Evolutionary conservation across 2,329 filamentous ascomycete genomes (phyloP), one percentile per base, ranked within the genome.

Genomic region (Lachnum nothofagi): DNA sequence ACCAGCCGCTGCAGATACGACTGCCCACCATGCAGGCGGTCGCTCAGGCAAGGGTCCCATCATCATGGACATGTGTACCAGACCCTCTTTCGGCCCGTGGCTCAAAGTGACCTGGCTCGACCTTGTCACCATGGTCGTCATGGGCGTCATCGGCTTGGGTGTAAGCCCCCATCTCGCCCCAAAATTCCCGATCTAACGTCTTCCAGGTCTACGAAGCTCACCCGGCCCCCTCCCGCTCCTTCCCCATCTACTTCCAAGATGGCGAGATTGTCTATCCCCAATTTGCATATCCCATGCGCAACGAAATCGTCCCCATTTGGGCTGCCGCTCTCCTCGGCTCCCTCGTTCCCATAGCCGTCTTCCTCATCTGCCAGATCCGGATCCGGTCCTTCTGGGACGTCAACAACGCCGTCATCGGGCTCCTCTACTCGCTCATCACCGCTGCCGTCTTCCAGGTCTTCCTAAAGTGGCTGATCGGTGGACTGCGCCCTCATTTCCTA

Each of bases 371-470:
- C 68, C 84, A 88, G 65, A 75, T 88, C 57, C 79, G 83, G 42
- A 73, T 87, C 40, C 77, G 79, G 47, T 82, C 77, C 6, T 84
- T 85, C 69, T 84, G 80, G 81, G 81, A 84, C 48, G 70, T 80
- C 60, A 88, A 88, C 71, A 88, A 88, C 63, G 84, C 78, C 38
- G 70, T 82, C 42, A 74, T 87, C 41, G 85, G 85, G 12, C 75
- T 88, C 0, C 68, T 88, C 0, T 88, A 88, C 71, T 74, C 79
- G 0, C 74, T 88, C 54, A 85, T 88, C 67, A 72, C 76, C 5
- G 82, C 82, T 3, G 81, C 83, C n/a, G 79, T 88, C 42, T 87
- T 89, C 70, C 85, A 89, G 61, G 84, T 88, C 56, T 83, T 88
- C 61, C 60, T 88, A 64, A 89, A 89, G 68, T 84, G 78, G 76